phyloP scores from a whole-genome alignment of 23 red algal species.

The Gracilaria vermiculophylla region DNA sequence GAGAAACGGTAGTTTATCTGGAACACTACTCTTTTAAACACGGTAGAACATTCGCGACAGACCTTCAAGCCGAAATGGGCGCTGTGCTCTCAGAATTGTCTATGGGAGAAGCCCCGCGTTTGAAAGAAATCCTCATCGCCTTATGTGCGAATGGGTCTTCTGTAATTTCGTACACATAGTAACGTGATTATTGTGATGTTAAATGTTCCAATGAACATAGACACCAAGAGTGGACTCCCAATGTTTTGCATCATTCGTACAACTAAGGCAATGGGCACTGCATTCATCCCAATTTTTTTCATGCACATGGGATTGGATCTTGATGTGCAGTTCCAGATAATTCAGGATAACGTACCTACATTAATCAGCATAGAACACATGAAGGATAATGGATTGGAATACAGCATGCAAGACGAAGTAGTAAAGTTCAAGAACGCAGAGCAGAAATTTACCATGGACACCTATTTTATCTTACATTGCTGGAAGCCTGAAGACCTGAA shows the following conservation, averaged over 20 bases:
- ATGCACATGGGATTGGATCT: not conserved
- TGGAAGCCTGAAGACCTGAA: not conserved
- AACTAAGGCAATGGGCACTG: not conserved
- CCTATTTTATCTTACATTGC: constrained; percentile 26
- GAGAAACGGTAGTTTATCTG: not conserved
- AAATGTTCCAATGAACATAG: not conserved
- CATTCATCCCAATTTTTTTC: not conserved
- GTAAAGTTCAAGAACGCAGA: not conserved
- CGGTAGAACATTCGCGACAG: not conserved
- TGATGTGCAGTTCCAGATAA: not conserved
- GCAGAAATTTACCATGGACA: not conserved
- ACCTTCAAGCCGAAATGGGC: not conserved
- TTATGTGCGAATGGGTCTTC: constrained; percentile 17
- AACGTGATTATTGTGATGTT: constrained; percentile 5
- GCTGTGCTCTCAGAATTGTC: not conserved
- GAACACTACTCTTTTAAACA: not conserved
- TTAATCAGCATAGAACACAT: constrained; percentile 18
- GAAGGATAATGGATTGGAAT: not conserved
- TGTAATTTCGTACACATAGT: not conserved
- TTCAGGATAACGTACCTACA: not conserved
- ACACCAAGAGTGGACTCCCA: not conserved
- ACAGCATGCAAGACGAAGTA: not conserved
- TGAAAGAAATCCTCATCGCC: not conserved
- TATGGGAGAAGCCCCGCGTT: not conserved
- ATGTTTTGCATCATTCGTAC: not conserved